Evolutionary conservation across 2,329 filamentous ascomycete species (phyloP).

Genomic region (Ophiostoma piceae): DNA sequence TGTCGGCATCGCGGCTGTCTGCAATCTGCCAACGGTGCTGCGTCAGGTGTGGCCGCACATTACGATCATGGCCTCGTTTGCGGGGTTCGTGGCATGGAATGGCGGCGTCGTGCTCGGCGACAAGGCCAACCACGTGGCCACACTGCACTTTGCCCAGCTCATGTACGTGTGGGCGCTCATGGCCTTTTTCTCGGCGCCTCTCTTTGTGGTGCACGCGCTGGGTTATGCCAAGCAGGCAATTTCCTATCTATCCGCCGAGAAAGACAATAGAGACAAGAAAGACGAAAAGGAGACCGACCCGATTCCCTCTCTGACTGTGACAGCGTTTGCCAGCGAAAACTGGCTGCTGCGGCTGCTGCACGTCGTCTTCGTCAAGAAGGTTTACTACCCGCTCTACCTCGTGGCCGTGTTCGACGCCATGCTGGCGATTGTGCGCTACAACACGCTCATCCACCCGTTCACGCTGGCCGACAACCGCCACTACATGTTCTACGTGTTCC

Average conservation of each 20-base stretch:
- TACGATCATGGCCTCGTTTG: conserved; percentile 61
- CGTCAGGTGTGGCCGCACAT: conserved; percentile 55
- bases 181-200: conserved; percentile 79
- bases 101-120: conserved; percentile 89
- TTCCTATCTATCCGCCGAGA: neutral
- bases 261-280: no score
- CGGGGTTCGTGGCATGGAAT: conserved; percentile 75
- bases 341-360: conserved; percentile 21
- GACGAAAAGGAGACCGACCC: neutral
- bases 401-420: conserved; percentile 37
- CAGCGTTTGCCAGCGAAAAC: conserved; percentile 5
- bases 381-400: conserved; percentile 38
- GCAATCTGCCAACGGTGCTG: conserved; percentile 44
- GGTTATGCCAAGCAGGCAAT: neutral
- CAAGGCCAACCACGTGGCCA: conserved; percentile 88
- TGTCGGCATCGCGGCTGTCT: conserved; percentile 53
- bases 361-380: conserved; percentile 33
- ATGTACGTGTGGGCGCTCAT: conserved; percentile 93
- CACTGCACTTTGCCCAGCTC: conserved; percentile 84
- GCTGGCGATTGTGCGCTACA: conserved; percentile 59
- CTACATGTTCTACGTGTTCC: conserved; percentile 96
- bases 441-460: conserved; percentile 93
- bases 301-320: neutral
- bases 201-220: conserved; percentile 46
- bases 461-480: conserved; percentile 94